Evolutionary conservation across 1,139 yeast genomes (phyloP), one percentile per base, ranked within the genome.

Genomic region (Geotrichum klebahnii): DNA sequence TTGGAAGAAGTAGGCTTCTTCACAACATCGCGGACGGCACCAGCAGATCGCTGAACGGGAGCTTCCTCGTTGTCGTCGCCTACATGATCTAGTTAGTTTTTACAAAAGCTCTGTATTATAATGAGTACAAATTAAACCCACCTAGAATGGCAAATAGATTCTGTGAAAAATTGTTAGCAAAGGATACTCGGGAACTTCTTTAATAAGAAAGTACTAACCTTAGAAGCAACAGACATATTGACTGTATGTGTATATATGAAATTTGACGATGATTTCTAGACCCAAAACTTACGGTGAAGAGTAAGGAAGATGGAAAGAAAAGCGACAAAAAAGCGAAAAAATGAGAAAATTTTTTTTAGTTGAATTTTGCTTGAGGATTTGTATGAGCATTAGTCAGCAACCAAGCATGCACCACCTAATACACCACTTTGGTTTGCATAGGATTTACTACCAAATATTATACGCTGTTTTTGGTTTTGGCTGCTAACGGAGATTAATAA

Each of bases 1-100:
- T 86, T 88, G 67, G 95, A 82, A 57, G 95, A 81, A 61, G 95
- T 82, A 72, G 72, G 71, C 76, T 82, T 79, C 79, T 83, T 89
- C 69, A 86, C 94, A 60, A 86, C 74, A 72, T 86, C 95, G 75
- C 73, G 83, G 68, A 81, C 76, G 57, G 81, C 75, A 57, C 70
- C 66, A 55, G 74, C 63, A 37, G 66, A 62, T 51, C 68, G 67
- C 39, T 39, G 48, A 46, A 55, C 48, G 35, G 55, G 44, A 29
- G 56, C 50, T 71, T 79, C 86, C 69, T 86, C 94, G 66, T 84
- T 88, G 77, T 88, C 96, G 81, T 88, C 82, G 66, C 81, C 68
- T 52, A 49, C 23, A 47, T 22, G 24, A 28, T 19, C 17, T 22
- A 3, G 34, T 33, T 19, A 34, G 33, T 10, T 26, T 10, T 10